Evolutionary conservation across 2,329 filamentous ascomycete species (phyloP).

Genomic region (Sarocladium kiliense): DNA sequence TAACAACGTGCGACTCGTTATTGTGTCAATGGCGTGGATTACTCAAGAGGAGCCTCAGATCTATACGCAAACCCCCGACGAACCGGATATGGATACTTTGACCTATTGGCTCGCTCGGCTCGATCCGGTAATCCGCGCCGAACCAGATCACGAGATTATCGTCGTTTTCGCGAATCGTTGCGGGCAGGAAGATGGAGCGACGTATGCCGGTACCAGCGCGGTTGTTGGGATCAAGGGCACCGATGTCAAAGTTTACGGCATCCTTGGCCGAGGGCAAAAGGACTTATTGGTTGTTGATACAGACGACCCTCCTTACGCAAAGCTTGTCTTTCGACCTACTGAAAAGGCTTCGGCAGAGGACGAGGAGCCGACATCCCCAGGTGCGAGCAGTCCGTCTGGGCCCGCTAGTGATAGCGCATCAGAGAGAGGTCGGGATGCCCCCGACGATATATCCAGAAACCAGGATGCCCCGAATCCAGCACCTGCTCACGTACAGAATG

Average conservation of each 20-base stretch:
- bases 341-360: slow-evolving; percentile 12
- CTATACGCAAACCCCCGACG: slow-evolving; percentile 43
- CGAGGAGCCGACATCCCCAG: slow-evolving; percentile 10
- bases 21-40: slow-evolving; percentile 75
- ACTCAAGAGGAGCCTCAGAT: slow-evolving; percentile 46
- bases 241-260: slow-evolving; percentile 62
- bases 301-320: slow-evolving; percentile 35
- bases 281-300: slow-evolving; percentile 66
- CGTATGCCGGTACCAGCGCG: slow-evolving; percentile 70
- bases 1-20: slow-evolving; percentile 53
- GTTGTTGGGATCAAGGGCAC: slow-evolving; percentile 63
- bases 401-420: neutral
- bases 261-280: slow-evolving; percentile 66
- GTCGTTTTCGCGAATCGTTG: slow-evolving; percentile 67
- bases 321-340: slow-evolving; percentile 30
- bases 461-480: neutral
- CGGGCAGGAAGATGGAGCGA: slow-evolving; percentile 59
- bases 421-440: neutral
- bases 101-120: slow-evolving; percentile 71
- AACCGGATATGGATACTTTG: slow-evolving; percentile 68
- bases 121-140: slow-evolving; percentile 54
- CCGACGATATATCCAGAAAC: neutral
- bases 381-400: neutral
- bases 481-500: neutral
- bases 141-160: slow-evolving; percentile 54